phyloP scores from a whole-genome alignment of 495 filamentous ascomycete species.

The Xylaria flabelliformis region DNA sequence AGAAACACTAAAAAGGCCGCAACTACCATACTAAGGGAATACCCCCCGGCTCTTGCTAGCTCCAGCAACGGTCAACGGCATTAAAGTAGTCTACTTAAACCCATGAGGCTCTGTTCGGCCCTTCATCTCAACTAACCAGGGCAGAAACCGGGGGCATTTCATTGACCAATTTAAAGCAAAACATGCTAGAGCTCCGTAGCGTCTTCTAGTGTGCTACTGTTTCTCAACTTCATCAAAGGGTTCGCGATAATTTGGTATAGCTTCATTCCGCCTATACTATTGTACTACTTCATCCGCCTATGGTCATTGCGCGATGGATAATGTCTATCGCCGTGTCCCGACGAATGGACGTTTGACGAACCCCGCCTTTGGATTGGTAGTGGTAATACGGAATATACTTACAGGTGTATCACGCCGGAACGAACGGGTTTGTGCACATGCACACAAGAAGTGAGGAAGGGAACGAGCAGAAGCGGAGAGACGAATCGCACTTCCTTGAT shows the following conservation, averaged over 20 bases:
- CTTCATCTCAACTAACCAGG: background rate
- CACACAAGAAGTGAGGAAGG: background rate
- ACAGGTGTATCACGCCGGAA: conserved; percentile 1
- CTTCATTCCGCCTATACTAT: background rate
- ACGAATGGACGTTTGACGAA: background rate
- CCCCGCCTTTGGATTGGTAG: background rate
- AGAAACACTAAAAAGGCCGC: background rate
- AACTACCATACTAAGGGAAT: no score
- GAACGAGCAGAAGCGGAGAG: background rate
- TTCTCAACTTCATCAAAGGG: background rate
- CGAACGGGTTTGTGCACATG: background rate
- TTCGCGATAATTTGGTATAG: background rate
- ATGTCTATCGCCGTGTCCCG: background rate
- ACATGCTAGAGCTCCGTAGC: background rate
- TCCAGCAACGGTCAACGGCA: background rate
- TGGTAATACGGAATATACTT: background rate
- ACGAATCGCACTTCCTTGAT: conserved; percentile 7
- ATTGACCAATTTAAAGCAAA: conserved; percentile 24
- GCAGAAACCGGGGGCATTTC: background rate
- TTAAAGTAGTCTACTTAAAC: background rate
- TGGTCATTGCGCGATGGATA: background rate
- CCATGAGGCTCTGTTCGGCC: conserved; percentile 8
- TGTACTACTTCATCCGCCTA: background rate
- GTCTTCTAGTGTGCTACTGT: background rate
- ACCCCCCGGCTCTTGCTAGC: background rate